Conservation (phyloP, 495 filamentous ascomycete genomes). For the Aspergillus baeticus region DNA sequence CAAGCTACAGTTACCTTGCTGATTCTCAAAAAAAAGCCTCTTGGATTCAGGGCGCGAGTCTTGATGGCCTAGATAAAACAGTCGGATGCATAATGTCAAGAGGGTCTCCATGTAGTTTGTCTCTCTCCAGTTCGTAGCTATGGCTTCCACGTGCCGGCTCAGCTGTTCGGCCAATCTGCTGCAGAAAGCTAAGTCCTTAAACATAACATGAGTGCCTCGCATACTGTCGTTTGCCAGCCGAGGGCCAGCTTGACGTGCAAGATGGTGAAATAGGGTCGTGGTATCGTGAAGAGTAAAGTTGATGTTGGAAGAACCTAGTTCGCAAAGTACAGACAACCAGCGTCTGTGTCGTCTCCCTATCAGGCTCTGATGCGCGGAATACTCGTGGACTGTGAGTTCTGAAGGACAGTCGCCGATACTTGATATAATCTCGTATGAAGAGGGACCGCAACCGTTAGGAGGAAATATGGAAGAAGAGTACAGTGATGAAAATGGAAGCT, state of each 20-base stretch:
- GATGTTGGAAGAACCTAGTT: conserved; percentile 47
- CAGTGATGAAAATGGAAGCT: conserved; percentile 21
- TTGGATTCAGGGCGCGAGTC: not conserved
- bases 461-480: conserved; percentile 18
- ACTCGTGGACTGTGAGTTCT: conserved; percentile 49
- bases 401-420: conserved; percentile 40
- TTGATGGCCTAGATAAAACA: conserved; percentile 30
- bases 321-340: conserved; percentile 51
- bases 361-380: conserved; percentile 44
- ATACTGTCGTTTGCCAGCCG: conserved; percentile 1
- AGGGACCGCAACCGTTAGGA: conserved; percentile 18
- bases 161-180: conserved; percentile 26
- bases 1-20: conserved; percentile 36
- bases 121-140: conserved; percentile 51
- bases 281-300: conserved; percentile 48
- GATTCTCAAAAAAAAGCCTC: conserved; percentile 18
- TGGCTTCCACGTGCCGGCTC: conserved; percentile 25
- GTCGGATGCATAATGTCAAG: conserved; percentile 32
- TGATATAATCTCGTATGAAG: conserved; percentile 42
- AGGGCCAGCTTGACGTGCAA: conserved; percentile 48
- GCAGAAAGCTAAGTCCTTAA: conserved; percentile 29
- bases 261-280: conserved; percentile 42
- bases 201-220: conserved; percentile 26
- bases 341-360: conserved; percentile 33
- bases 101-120: conserved; percentile 39